Evolutionary conservation across 2,329 filamentous ascomycete genomes (phyloP).

Genomic region (Cryphonectria carpinicola): DNA sequence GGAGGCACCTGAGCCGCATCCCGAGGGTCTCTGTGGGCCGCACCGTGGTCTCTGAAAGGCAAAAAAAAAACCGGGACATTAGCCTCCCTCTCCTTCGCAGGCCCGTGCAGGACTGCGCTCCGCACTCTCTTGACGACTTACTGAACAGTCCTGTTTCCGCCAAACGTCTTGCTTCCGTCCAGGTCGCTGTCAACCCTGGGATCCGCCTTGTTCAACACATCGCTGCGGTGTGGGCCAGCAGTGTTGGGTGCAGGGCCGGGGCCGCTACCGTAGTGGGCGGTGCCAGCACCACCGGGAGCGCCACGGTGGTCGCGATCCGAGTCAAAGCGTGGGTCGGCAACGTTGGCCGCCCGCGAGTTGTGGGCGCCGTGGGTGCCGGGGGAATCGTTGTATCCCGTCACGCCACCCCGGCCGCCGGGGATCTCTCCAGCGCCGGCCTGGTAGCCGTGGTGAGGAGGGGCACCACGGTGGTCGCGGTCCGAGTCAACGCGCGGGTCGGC

Average conservation of each 20-base stretch:
- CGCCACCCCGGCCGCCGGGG: slow-evolving; percentile 24
- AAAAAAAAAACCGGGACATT: background rate
- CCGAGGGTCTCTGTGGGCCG: slow-evolving; percentile 47
- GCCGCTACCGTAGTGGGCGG: slow-evolving; percentile 22
- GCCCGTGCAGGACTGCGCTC: background rate
- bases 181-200: slow-evolving; percentile 60
- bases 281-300: slow-evolving; percentile 29
- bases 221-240: slow-evolving; percentile 56
- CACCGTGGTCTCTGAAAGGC: background rate
- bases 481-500: slow-evolving; percentile 56
- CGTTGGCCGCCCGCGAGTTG: slow-evolving; percentile 41
- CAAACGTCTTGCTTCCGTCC: slow-evolving; percentile 58
- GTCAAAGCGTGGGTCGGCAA: slow-evolving; percentile 44
- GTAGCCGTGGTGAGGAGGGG: slow-evolving; percentile 20
- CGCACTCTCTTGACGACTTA: slow-evolving; percentile 41
- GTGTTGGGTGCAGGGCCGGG: slow-evolving; percentile 49
- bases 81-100: background rate
- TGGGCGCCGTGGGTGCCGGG: slow-evolving; percentile 40
- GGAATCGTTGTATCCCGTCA: slow-evolving; percentile 39
- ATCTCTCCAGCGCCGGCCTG: slow-evolving; percentile 35
- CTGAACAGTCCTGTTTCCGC: slow-evolving; percentile 55
- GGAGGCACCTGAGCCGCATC: slow-evolving; percentile 63
- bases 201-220: slow-evolving; percentile 59
- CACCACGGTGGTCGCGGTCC: slow-evolving; percentile 47
- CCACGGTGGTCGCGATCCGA: slow-evolving; percentile 41